phyloP scores from a whole-genome alignment of 257 asterid species.

The Misopates orontium region DNA sequence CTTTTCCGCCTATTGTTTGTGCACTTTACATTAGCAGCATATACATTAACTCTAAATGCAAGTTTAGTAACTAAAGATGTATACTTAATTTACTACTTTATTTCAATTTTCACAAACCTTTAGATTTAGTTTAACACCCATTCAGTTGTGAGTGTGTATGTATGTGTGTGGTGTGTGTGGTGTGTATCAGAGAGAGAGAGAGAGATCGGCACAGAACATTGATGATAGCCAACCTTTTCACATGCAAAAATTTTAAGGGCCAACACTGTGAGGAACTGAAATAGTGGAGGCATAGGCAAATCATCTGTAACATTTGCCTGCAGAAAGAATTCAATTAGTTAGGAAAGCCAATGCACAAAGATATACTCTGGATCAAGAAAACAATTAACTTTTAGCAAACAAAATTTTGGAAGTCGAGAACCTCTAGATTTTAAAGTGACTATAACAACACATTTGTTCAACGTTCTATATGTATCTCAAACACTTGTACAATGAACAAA shows the following conservation, averaged over 20 bases:
- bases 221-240: constrained; percentile 57
- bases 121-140: no score
- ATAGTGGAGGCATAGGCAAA: constrained; percentile 92
- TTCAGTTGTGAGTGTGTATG: no score
- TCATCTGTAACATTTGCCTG: constrained; percentile 70
- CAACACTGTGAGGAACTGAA: constrained; percentile 87
- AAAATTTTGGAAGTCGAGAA: constrained; percentile 11
- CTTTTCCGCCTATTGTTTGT: no score
- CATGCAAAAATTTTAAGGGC: constrained; percentile 73
- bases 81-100: no score
- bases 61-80: no score
- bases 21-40: no score
- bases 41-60: no score
- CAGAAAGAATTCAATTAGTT: constrained; percentile 30
- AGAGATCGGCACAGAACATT: neutral
- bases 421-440: constrained; percentile 1
- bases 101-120: no score
- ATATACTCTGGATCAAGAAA: constrained; percentile 11
- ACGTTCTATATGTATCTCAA: constrained; percentile 15
- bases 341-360: constrained; percentile 18
- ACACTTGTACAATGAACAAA: neutral
- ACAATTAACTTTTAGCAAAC: neutral
- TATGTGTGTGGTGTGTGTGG: neutral
- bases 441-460: constrained; percentile 1
- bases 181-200: constrained; percentile 5